Base-by-base conservation (phyloP, 2,329 filamentous ascomycete species). In the Dothidotthia symphoricarpi region DNA sequence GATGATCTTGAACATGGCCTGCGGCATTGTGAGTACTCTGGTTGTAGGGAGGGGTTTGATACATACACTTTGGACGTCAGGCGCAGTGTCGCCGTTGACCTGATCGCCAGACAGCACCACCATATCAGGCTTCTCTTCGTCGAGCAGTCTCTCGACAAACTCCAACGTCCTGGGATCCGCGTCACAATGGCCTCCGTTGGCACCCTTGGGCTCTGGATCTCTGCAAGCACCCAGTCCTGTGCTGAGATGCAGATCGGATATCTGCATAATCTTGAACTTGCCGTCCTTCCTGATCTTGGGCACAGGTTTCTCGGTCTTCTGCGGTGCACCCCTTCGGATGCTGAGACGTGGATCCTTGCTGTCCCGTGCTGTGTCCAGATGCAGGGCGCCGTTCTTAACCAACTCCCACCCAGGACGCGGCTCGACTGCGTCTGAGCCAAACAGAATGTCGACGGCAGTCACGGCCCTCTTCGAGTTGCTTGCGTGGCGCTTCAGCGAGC, bases 241-340 rank as follows among this genome's bases (percentile, higher is more conserved):
- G 59, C 88, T 91, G 39, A 98, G 71, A 67, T 98, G 93, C 45
- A 97, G 71, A 70, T 98, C 93, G n/a, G 89, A 86, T 38, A 95
- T 75, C 69, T 98, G 93, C 77, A 98, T 82, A 49, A 98, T 95
- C 73, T 97, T 97, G 74, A 97, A 97, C 55, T 85, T 88, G 19
- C 91, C 93, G 62, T 93, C 88, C 45, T 94, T 88, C 28, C 81
- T 79, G 47, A 98, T 88, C 41, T 86, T 81, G 9, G 85, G 86
- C 26, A 81, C 73, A 1, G 86, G 85, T 63, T 84, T 89, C 57
- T 82, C 77, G 24, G 76, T 66, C 49, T 83, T 79, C 15, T 74
- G 71, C 15, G 80, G 79, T 34, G 75, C 73, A 2, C 93, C 91
- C 53, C 86, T 80, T 34, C 88, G 81, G 33, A 96, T 75, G 16